A percentile compares a stretch with the other conserved stretches of the same genome.
phyloP scores from a whole-genome alignment of 345 rosid species.

The Eucalyptus curtisii region DNA sequence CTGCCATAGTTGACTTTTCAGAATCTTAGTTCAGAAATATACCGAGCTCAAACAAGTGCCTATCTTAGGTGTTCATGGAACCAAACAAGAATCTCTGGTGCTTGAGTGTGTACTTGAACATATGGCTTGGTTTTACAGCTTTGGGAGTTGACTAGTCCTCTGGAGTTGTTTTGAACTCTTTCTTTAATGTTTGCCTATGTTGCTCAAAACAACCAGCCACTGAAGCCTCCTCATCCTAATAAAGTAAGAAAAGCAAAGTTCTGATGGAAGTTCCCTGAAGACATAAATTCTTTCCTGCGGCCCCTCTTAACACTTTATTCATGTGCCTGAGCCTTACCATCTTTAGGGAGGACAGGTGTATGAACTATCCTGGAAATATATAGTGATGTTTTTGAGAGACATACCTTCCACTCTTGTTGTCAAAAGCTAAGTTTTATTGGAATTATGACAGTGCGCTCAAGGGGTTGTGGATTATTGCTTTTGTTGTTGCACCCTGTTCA shows the following conservation, averaged over 20 bases:
- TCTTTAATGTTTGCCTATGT: neutral
- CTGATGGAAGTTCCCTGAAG: neutral
- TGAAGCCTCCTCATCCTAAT: neutral
- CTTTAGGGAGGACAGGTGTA: neutral
- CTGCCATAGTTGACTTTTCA: neutral
- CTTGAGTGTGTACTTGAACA: neutral
- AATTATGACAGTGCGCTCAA: neutral
- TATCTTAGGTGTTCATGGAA: neutral
- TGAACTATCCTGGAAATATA: neutral
- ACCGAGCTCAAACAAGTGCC: neutral
- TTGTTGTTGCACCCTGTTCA: neutral
- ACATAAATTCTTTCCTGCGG: neutral
- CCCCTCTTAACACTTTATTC: neutral
- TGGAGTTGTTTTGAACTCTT: neutral
- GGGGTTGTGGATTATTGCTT: neutral
- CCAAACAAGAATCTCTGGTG: neutral
- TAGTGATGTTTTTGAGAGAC: neutral
- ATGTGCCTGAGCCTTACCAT: neutral
- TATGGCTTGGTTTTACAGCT: neutral
- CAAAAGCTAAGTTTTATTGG: neutral
- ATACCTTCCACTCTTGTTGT: neutral
- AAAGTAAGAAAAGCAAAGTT: neutral
- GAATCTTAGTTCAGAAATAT: neutral
- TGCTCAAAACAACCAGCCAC: neutral
- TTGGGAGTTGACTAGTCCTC: neutral